These are phyloP conservation scores for Verticillium klebahnii DNA, from an alignment of 2,329 filamentous ascomycete genomes.

Conservation along the genomic window DNA sequence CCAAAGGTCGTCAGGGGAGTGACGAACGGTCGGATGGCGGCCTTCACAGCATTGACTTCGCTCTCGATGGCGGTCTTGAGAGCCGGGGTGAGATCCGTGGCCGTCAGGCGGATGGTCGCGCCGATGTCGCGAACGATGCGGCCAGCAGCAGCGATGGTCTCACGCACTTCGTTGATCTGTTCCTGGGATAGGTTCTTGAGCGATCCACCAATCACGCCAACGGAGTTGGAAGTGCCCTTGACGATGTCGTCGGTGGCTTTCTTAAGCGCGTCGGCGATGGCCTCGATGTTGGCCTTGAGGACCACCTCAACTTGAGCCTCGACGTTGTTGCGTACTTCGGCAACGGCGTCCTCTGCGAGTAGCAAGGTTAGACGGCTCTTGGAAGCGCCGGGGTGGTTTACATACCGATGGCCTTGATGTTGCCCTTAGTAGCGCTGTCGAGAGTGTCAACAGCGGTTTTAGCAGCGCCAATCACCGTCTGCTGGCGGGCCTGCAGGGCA, in stretches of 20 bases:
- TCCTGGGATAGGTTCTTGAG: background rate
- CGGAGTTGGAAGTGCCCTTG: background rate
- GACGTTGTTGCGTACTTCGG: background rate
- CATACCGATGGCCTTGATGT: background rate
- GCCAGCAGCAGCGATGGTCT: background rate
- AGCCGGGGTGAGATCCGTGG: background rate
- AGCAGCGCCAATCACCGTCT: background rate
- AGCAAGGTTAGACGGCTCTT: background rate
- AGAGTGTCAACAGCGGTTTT: background rate
- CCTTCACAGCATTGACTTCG: background rate
- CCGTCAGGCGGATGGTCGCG: background rate
- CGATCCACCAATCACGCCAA: background rate
- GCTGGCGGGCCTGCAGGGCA: background rate
- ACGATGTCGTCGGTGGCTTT: background rate
- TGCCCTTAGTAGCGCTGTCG: background rate
- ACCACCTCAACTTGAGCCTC: background rate
- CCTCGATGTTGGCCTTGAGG: slow-evolving; percentile 8
- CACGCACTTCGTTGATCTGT: background rate
- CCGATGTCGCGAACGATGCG: background rate
- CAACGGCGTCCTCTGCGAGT: background rate
- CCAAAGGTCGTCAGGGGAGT: background rate
- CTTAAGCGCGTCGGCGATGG: background rate
- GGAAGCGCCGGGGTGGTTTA: background rate
- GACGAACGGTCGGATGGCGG: background rate
- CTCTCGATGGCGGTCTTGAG: background rate